These are phyloP conservation scores for Populus tremula DNA, from an alignment of 345 rosid species.

Conservation along the genomic window DNA sequence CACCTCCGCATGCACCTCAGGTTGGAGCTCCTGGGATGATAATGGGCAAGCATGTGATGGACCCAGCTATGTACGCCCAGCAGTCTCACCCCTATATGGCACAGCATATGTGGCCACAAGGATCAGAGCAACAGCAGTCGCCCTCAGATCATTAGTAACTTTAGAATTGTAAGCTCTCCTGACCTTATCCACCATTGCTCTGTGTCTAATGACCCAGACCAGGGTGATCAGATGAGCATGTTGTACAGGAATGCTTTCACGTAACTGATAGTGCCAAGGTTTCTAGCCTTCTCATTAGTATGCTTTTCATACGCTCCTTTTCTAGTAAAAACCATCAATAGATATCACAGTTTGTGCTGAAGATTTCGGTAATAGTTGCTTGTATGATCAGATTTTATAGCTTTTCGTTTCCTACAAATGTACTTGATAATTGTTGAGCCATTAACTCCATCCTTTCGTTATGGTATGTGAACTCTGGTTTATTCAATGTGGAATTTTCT, in stretches of 20 bases:
- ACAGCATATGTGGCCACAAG: constrained; percentile 74
- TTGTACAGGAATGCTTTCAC: neutral
- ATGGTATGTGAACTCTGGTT: neutral
- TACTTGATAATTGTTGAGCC: neutral
- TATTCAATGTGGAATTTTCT: neutral
- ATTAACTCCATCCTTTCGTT: neutral
- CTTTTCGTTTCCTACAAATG: neutral
- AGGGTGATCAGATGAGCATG: neutral
- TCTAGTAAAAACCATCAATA: neutral
- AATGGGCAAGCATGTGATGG: constrained; percentile 74
- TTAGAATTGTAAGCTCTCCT: constrained; percentile 17
- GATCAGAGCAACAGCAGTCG: constrained; percentile 70
- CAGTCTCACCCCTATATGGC: constrained; percentile 66
- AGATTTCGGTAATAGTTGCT: neutral
- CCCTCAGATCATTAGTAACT: constrained; percentile 50
- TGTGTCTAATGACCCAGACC: neutral
- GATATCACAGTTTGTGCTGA: neutral
- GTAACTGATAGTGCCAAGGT: neutral
- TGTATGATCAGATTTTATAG: neutral
- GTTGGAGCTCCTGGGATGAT: constrained; percentile 77
- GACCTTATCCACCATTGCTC: neutral
- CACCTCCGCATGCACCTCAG: constrained; percentile 57
- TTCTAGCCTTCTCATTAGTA: neutral
- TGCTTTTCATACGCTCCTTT: neutral
- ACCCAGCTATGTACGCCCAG: constrained; percentile 58